Evolutionary conservation across 192 early-diverging fungal species (phyloP).

Genomic region (Coemansia sp.): DNA sequence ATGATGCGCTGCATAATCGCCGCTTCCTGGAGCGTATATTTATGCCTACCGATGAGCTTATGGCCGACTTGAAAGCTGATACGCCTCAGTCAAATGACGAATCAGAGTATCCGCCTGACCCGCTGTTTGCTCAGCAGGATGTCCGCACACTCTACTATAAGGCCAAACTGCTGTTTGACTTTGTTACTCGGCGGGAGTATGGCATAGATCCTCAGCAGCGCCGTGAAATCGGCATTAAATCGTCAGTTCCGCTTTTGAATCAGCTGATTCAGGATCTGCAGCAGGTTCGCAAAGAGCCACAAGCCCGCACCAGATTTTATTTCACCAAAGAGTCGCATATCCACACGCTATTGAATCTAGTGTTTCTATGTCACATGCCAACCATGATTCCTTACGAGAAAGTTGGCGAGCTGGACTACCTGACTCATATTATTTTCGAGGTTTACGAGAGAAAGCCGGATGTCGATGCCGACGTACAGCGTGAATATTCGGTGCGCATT

Average conservation of each 20-base stretch:
- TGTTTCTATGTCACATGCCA: slow-evolving; percentile 81
- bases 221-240: slow-evolving; percentile 79
- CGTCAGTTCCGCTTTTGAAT: slow-evolving; percentile 70
- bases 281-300: slow-evolving; percentile 14
- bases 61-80: slow-evolving; percentile 5
- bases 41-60: slow-evolving; percentile 35
- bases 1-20: slow-evolving; percentile 95
- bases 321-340: slow-evolving; percentile 97
- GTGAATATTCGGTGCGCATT: slow-evolving; percentile 87
- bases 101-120: slow-evolving; percentile 47
- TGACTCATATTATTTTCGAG: slow-evolving; percentile 98
- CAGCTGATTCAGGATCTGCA: slow-evolving; percentile 74
- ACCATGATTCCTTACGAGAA: slow-evolving; percentile 61
- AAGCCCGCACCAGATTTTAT: slow-evolving; percentile 71
- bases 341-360: slow-evolving; percentile 87
- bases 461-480: slow-evolving; percentile 35
- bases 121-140: slow-evolving; percentile 50
- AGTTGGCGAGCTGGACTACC: slow-evolving; percentile 88
- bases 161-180: slow-evolving; percentile 87
- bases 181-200: slow-evolving; percentile 92
- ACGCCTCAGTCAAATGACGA: not conserved
- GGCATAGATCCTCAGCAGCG: slow-evolving; percentile 83
- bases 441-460: slow-evolving; percentile 79
- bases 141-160: slow-evolving; percentile 73
- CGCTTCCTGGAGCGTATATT: slow-evolving; percentile 75